Evolutionary conservation across 768 basidiomycete species (phyloP).

Genomic region (Cytidiella melzeri): DNA sequence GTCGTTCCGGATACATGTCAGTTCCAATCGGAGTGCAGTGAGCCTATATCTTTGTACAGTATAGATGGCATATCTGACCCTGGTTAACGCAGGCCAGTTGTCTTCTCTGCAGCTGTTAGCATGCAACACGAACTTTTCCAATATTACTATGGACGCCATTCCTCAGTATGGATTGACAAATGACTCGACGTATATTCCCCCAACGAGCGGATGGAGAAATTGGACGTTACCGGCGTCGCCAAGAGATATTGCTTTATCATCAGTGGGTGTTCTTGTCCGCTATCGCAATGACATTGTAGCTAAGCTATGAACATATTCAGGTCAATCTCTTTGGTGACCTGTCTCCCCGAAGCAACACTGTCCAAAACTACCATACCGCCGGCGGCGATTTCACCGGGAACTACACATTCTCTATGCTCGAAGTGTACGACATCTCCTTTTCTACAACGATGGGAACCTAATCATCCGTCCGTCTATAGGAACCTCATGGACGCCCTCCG

Average conservation of each 20-base stretch:
- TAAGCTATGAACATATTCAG: background rate
- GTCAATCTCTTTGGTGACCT: slow-evolving; percentile 1
- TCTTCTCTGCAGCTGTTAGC: background rate
- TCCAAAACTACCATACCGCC: background rate
- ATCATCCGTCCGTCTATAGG: background rate
- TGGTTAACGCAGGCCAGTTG: background rate
- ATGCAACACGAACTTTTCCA: background rate
- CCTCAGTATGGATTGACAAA: background rate
- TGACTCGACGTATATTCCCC: background rate
- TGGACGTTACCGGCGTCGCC: slow-evolving; percentile 3
- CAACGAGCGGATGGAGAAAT: background rate
- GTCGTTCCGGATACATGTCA: background rate
- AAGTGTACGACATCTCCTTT: slow-evolving; percentile 2
- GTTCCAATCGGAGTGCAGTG: slow-evolving; percentile 1
- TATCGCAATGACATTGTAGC: background rate
- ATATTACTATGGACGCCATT: background rate
- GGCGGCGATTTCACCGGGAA: background rate
- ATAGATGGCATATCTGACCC: background rate
- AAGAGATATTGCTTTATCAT: background rate
- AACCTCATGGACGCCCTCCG: slow-evolving; percentile 10
- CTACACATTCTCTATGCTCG: slow-evolving; percentile 5
- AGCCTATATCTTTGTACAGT: background rate
- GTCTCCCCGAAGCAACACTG: background rate
- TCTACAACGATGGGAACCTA: background rate
- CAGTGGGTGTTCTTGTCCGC: background rate